These are phyloP conservation scores for Abrus precatorius DNA, from an alignment of 306 rosid species.

Conservation along the genomic window DNA sequence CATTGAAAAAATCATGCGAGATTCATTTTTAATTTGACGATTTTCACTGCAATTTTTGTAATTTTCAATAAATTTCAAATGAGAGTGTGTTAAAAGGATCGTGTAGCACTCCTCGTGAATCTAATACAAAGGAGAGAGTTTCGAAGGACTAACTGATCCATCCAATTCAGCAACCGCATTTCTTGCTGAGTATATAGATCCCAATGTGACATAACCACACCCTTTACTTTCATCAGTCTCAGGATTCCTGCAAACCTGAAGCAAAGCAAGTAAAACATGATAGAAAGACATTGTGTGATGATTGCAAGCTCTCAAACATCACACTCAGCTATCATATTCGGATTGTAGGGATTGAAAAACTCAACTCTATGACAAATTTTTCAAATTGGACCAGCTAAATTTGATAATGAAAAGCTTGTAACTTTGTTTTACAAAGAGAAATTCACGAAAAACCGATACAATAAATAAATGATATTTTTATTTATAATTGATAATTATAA, in stretches of 20 bases:
- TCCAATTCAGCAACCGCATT: conserved; percentile 64
- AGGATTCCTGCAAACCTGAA: conserved; percentile 58
- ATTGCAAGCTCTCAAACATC: background rate
- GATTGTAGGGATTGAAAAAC: background rate
- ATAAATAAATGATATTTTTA: background rate
- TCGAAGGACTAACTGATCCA: conserved; percentile 56
- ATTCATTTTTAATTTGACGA: too few relatives aligned
- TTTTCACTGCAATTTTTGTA: too few relatives aligned
- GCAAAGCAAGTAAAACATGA: conserved; percentile 13
- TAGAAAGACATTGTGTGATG: background rate
- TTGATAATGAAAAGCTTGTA: background rate
- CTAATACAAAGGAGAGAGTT: conserved; percentile 22
- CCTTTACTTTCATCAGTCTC: conserved; percentile 66
- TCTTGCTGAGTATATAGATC: conserved; percentile 59
- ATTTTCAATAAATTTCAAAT: too few relatives aligned
- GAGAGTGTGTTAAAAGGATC: too few relatives aligned
- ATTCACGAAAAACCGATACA: background rate
- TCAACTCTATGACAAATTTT: background rate
- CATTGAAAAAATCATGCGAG: too few relatives aligned
- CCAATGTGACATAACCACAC: conserved; percentile 66
- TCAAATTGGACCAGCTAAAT: background rate
- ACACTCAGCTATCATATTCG: background rate
- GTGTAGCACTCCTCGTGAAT: background rate
- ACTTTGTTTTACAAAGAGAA: background rate
- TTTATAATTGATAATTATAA: background rate